Base-by-base conservation (phyloP, 2,329 filamentous ascomycete genomes). In the Cryphonectria nitschkei region DNA sequence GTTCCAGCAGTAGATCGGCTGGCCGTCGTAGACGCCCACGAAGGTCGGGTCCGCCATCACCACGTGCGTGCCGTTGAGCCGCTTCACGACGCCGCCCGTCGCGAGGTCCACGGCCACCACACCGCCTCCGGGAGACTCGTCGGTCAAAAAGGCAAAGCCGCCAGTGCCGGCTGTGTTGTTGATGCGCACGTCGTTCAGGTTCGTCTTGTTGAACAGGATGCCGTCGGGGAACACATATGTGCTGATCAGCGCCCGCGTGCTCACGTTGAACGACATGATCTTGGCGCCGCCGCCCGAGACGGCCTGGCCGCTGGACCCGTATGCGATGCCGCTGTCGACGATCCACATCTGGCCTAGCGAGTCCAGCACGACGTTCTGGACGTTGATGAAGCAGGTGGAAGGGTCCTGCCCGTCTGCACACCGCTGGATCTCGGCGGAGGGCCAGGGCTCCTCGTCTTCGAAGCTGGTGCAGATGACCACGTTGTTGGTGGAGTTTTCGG, bases 321-420 rank as follows among this genome's bases (percentile, higher is more conserved):
- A 77, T 14, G 77, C 76, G 60, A 83, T 81, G 1, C 82, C 82
- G 43, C 76, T 81, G 72, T 83, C 82, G 19, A 84, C 77, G 7
- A 82, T 75, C 81, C 81, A 84, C 14, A 84, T 75, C 56, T 80
- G 78, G 29, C 78, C 77, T 13, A 77, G 70, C 7, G 78, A 77
- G 69, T 83, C 82, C 14, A 82, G 76, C 9, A 83, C 79, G n/a
- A 83, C 77, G 64, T 83, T 84, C 73, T 83, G 82, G 4, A 83
- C 80, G 67, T 84, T 84, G 75, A 83, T 78, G 75, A 84, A 84
- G 76, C 82, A 84, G 5, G 79, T 80, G 60, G 79, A 79, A 19
- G 76, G 77, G 67, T 83, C 78, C 70, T 83, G 81, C 7, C 75
- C 76, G 0, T 74, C 34, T 1, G 63, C 79, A 71, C 81, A 82